Percentiles rank a stretch among this genome's conserved stretches.
Evolutionary conservation across 129 eudicot species (phyloP).

Genomic region (Centella asiatica): DNA sequence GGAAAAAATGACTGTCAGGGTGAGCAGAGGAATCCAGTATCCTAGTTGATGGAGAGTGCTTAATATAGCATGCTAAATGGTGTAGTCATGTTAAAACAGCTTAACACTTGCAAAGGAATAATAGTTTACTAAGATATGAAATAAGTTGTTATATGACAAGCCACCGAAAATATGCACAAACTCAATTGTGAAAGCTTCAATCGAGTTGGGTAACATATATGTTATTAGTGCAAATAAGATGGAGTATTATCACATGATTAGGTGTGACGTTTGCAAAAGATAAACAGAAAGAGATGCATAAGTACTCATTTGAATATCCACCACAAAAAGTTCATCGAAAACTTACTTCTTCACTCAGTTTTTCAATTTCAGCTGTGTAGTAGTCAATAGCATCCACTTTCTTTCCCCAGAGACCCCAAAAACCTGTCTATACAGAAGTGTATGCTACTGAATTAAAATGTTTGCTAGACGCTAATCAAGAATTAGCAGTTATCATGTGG

Average conservation of each 20-base stretch:
- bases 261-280: no score
- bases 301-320: background rate
- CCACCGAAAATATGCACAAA: background rate
- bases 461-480: conserved; percentile 6
- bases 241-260: no score
- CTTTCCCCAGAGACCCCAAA: conserved; percentile 82
- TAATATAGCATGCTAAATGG: background rate
- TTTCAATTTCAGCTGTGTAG: conserved; percentile 57
- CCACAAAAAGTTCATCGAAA: no score
- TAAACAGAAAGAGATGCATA: background rate
- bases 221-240: no score
- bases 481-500: conserved; percentile 3
- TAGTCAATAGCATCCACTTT: conserved; percentile 75
- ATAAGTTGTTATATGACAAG: background rate
- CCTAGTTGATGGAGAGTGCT: background rate
- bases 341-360: conserved; percentile 58
- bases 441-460: conserved; percentile 4
- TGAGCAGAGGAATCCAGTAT: background rate
- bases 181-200: background rate
- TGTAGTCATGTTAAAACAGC: background rate
- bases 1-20: background rate
- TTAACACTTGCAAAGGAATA: background rate
- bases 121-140: background rate
- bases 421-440: conserved; percentile 73
- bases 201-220: no score